Evolutionary conservation across 2,329 filamentous ascomycete genomes (phyloP).

Genomic region (Monilinia polystroma): DNA sequence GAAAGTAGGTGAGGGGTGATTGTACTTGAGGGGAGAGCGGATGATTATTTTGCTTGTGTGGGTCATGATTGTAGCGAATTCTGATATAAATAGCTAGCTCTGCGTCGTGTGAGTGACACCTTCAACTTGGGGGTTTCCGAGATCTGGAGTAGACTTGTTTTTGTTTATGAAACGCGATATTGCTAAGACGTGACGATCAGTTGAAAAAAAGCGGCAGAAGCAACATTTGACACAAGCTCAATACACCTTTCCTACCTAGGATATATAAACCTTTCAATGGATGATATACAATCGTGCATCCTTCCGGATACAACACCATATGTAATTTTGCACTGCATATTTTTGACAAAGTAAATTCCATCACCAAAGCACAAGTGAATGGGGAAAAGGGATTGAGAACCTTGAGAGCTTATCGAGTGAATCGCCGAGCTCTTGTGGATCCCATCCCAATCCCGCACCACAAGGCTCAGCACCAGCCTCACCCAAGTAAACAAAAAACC

Average conservation of each 20-base stretch:
- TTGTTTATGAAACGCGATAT: slow-evolving; percentile 2
- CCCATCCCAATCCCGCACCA: background rate
- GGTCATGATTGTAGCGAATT: background rate
- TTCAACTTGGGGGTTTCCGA: background rate
- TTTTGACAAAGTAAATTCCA: background rate
- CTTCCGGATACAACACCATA: background rate
- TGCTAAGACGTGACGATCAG: slow-evolving; percentile 15
- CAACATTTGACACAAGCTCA: background rate
- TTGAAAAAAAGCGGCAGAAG: slow-evolving; percentile 18
- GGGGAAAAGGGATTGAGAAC: background rate
- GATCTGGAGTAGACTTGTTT: background rate
- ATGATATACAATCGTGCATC: background rate
- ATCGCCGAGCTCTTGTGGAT: slow-evolving; percentile 11
- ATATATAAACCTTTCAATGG: no score
- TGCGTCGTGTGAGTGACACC: background rate
- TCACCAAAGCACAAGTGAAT: background rate
- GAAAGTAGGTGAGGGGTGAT: slow-evolving; percentile 22
- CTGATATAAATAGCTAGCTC: background rate
- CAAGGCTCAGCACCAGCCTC: slow-evolving; percentile 16
- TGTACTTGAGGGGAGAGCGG: slow-evolving; percentile 27
- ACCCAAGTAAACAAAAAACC: slow-evolving; percentile 5
- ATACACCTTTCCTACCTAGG: background rate
- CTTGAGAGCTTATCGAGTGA: slow-evolving; percentile 7
- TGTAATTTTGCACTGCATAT: background rate
- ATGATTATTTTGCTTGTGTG: slow-evolving; percentile 19